Percentiles rank a stretch among this genome's conserved stretches.
Conservation (phyloP, 176 grass and related monocot species). For the Aechmea fasciata region DNA sequence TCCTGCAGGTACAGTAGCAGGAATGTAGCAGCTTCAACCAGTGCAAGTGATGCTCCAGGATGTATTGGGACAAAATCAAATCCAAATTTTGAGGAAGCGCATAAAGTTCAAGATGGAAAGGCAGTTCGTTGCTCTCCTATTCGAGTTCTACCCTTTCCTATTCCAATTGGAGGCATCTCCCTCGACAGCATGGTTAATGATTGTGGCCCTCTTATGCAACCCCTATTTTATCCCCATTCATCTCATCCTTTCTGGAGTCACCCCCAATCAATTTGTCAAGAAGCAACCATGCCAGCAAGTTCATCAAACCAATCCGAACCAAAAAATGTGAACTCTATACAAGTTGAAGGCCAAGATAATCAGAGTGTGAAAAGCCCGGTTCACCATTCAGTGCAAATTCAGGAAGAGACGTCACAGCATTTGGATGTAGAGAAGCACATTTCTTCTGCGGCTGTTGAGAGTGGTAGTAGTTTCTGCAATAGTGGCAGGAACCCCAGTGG, state of each 20-base stretch:
- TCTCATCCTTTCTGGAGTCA: conserved; percentile 36
- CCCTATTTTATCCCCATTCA: conserved; percentile 37
- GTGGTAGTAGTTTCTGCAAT: conserved; percentile 27
- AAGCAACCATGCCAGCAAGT: conserved; percentile 19
- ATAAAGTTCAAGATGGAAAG: conserved; percentile 35
- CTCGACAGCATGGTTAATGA: conserved; percentile 45
- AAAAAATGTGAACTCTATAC: conserved; percentile 14
- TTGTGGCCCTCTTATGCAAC: conserved; percentile 24
- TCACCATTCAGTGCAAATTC: conserved; percentile 18
- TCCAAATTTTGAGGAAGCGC: conserved; percentile 20
- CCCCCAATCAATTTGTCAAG: conserved; percentile 22
- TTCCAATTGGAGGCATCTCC: conserved; percentile 50
- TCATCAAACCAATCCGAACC: conserved; percentile 21
- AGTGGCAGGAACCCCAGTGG: conserved; percentile 21
- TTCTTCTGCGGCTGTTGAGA: conserved; percentile 43
- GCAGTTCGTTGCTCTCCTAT: conserved; percentile 37
- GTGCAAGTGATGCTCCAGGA: conserved; percentile 22
- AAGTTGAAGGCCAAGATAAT: conserved; percentile 15
- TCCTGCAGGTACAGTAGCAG: conserved; percentile 60
- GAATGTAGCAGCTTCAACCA: conserved; percentile 17
- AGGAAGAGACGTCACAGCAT: conserved; percentile 20
- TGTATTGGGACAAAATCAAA: conserved; percentile 37
- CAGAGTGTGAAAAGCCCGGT: conserved; percentile 7
- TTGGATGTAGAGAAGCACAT: conserved; percentile 26
- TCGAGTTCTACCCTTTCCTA: conserved; percentile 57